Conservation (phyloP, 2,329 filamentous ascomycete species). For the Phyllosticta citriasiana region DNA sequence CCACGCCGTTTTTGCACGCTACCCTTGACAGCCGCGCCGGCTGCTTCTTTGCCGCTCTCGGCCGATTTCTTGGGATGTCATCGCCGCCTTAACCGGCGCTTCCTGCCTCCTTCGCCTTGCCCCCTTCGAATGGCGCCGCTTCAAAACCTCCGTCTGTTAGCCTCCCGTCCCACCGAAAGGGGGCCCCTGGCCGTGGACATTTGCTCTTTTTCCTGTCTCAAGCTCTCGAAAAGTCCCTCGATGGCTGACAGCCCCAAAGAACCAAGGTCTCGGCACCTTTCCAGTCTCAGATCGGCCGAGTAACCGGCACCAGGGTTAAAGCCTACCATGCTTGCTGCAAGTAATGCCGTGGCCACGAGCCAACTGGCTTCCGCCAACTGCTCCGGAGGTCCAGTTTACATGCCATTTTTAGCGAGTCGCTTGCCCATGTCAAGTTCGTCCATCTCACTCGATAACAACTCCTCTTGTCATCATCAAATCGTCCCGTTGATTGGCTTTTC, state of each 20-base stretch:
- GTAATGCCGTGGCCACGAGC: not conserved
- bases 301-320: not conserved
- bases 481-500: not conserved
- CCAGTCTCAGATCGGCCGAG: not conserved
- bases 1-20: not conserved
- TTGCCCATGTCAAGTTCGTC: not conserved
- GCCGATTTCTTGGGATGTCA: not conserved
- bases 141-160: not conserved
- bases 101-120: not conserved
- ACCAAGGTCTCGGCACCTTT: not conserved
- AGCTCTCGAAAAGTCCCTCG: not conserved
- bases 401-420: not conserved
- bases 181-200: not conserved
- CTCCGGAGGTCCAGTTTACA: not conserved
- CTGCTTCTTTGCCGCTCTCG: not conserved
- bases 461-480: not conserved
- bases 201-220: not conserved
- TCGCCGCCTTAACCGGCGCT: not conserved
- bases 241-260: not conserved
- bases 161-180: not conserved
- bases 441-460: not conserved
- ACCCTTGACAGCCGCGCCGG: not conserved
- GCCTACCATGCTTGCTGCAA: not conserved
- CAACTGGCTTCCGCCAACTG: not conserved
- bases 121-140: not conserved